phyloP scores from a whole-genome alignment of 345 rosid genomes.

The Dimocarpus longan region DNA sequence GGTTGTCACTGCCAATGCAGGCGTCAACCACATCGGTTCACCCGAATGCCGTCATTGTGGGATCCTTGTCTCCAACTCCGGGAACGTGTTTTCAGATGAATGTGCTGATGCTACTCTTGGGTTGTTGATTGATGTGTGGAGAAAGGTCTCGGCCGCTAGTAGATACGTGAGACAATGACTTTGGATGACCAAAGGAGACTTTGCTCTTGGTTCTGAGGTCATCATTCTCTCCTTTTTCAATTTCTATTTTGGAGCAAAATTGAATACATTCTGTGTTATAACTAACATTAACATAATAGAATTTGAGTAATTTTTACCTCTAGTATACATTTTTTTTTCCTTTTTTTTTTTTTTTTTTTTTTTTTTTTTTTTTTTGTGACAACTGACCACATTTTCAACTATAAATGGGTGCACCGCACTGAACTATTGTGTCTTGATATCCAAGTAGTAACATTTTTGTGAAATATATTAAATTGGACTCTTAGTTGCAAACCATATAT shows the following conservation, averaged over 20 bases:
- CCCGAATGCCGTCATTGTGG: constrained; percentile 58
- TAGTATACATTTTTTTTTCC: too few relatives aligned
- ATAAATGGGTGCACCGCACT: neutral
- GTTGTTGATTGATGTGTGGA: constrained; percentile 48
- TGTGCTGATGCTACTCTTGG: constrained; percentile 64
- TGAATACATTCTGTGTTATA: neutral
- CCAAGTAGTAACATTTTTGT: neutral
- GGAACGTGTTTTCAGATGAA: constrained; percentile 45
- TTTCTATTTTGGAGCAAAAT: too few relatives aligned
- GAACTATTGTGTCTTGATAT: neutral
- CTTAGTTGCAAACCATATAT: too few relatives aligned
- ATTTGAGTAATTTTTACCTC: too few relatives aligned
- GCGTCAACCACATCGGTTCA: constrained; percentile 57
- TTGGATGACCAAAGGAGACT: constrained; percentile 48
- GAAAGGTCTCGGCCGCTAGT: constrained; percentile 53
- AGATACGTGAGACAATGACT: constrained; percentile 41
- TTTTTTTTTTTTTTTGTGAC: too few relatives aligned
- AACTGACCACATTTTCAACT: too few relatives aligned
- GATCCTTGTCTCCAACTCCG: constrained; percentile 46
- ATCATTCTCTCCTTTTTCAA: neutral
- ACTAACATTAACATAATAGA: neutral
- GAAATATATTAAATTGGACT: too few relatives aligned
- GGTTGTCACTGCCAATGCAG: constrained; percentile 51
- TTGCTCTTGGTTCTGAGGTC: constrained; percentile 51
- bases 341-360: too few relatives aligned